Evolutionary conservation across 768 basidiomycete species (phyloP), one percentile per base, ranked within the genome.

Genomic region (Arthromyces matolae): DNA sequence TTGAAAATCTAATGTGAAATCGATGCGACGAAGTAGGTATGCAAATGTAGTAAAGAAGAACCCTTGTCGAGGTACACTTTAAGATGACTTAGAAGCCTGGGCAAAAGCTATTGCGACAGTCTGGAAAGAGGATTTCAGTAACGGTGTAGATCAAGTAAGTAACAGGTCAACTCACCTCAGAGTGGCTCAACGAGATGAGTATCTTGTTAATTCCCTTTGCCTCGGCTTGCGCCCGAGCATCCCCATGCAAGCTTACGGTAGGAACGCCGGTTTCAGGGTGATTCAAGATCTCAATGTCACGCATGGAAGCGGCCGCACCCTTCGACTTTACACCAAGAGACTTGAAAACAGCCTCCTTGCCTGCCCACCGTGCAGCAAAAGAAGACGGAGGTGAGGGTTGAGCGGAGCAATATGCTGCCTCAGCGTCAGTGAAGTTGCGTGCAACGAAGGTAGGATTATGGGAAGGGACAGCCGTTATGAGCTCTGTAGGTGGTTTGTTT

Each of bases 291-390:
- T 98, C 96, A 50, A 99, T 98, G 55, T 98, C 94, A 69, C 89
- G 89, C 86, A 98, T 86, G n/a, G 86, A 76, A 14, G 96, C 94
- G 5, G 81, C 89, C 9, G 94, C 95, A 31, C 96, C 96, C 67
- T 91, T 88, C 3, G 90, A 93, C 16, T 84, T 71, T 35, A 93
- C 86, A 18, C 91, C 89, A 1, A 99, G 78, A 4, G 93, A 89
- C 72, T 98, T 98, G 84, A 98, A 97, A 45, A 88, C 83, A 3
- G 94, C 95, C 66, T 98, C 96, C 70, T 98, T 99, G 42, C 92
- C 95, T 23, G 81, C 89, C 95, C 96, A 99, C 47, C 94, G 88
- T 28, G 89, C 94, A 18, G 96, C 95, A 62, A 96, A 93, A 2
- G 95, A 97, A 7, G 96, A 87, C 1, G 79, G 67, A 14, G 90